Percentiles rank a stretch among this genome's conserved stretches.
Evolutionary conservation across 176 grass and related monocot genomes (phyloP).

Genomic region (Bolboschoenus planiculmis): DNA sequence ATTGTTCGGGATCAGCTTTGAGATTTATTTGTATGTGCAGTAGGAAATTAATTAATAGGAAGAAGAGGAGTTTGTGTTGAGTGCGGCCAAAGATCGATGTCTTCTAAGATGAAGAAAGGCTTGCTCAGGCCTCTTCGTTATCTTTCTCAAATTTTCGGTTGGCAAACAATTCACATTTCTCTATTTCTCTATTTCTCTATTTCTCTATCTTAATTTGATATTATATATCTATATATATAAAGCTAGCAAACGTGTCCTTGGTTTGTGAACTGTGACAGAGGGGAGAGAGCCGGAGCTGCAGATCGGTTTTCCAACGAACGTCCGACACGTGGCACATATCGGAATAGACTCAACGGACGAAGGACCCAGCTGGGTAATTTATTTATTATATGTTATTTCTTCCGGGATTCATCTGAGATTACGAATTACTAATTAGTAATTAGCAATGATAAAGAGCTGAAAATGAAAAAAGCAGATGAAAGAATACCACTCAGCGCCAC

Average conservation of each 20-base stretch:
- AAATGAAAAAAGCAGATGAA: constrained; percentile 27
- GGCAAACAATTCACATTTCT: background rate
- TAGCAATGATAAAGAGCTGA: too few relatives aligned
- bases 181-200: too few relatives aligned
- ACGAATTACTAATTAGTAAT: too few relatives aligned
- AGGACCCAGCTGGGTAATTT: constrained; percentile 26
- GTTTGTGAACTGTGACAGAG: constrained; percentile 22
- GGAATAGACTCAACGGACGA: constrained; percentile 18
- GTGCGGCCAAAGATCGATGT: background rate
- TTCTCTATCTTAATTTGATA: too few relatives aligned
- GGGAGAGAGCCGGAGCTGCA: constrained; percentile 35
- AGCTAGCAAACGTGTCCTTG: too few relatives aligned
- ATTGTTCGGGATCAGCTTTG: too few relatives aligned
- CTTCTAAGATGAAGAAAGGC: constrained; percentile 33
- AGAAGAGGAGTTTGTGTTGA: background rate
- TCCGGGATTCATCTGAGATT: background rate
- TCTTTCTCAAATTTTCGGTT: constrained; percentile 27
- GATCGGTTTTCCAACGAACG: constrained; percentile 33
- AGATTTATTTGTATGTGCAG: background rate
- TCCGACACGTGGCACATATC: constrained; percentile 35
- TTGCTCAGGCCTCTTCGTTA: constrained; percentile 27
- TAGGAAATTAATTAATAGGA: background rate
- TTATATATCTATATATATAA: too few relatives aligned
- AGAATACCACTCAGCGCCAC: constrained; percentile 26
- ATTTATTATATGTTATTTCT: too few relatives aligned